phyloP scores from a whole-genome alignment of 176 grass and related monocot genomes.

The Triticum urartu region DNA sequence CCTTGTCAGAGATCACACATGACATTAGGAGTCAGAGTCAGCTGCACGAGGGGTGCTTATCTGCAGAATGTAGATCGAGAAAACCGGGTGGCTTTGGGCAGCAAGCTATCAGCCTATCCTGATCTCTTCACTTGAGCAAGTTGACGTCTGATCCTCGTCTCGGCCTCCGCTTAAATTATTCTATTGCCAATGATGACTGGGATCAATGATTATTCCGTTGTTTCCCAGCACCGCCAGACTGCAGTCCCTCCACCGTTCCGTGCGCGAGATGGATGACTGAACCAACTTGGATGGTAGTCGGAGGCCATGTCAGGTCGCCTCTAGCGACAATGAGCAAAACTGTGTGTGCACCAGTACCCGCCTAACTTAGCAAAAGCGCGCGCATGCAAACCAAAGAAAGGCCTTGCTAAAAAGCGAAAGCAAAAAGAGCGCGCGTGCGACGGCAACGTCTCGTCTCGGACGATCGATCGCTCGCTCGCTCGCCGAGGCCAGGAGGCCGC shows the following conservation, averaged over 20 bases:
- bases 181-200: not conserved
- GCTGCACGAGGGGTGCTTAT: not conserved
- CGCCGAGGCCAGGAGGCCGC: too few species aligned
- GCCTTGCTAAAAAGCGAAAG: not conserved
- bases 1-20: too few species aligned
- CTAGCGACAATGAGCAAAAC: too few species aligned
- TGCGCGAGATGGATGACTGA: not conserved
- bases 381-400: not conserved
- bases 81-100: slow-evolving; percentile 20
- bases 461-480: too few species aligned
- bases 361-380: not conserved
- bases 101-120: slow-evolving; percentile 33
- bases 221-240: not conserved
- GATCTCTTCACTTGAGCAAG: slow-evolving; percentile 1
- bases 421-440: slow-evolving; percentile 10
- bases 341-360: too few species aligned
- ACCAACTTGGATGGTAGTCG: not conserved
- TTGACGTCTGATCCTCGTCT: not conserved
- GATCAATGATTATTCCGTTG: not conserved
- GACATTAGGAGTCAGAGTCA: too few species aligned
- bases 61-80: slow-evolving; percentile 3
- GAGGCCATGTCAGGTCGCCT: not conserved
- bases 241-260: not conserved
- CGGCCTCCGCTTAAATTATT: slow-evolving; percentile 22
- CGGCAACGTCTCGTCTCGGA: not conserved